Evolutionary conservation across 345 rosid genomes (phyloP).

Genomic region (Eutrema yunnanense): DNA sequence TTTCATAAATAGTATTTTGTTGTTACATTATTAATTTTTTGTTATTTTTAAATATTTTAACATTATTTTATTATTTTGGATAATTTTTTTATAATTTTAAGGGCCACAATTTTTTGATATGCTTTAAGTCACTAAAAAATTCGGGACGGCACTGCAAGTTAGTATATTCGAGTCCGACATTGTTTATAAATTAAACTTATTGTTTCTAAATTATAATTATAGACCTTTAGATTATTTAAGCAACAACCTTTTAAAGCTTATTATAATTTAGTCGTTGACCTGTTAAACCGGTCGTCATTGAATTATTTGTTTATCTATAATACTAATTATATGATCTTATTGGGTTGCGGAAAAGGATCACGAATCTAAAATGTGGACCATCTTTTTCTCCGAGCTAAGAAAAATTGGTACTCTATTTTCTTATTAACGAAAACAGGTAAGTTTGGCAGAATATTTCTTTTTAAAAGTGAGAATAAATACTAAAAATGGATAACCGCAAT

Average conservation of each 20-base stretch:
- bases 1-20: too few species aligned
- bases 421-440: neutral
- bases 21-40: too few species aligned
- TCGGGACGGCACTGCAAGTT: too few species aligned
- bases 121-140: too few species aligned
- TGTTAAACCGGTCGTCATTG: slow-evolving; percentile 6
- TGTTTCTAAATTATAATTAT: neutral
- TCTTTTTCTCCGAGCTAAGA: neutral
- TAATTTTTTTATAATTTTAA: too few species aligned
- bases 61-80: too few species aligned
- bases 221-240: too few species aligned
- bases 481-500: slow-evolving; percentile 11
- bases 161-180: neutral
- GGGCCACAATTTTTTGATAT: too few species aligned
- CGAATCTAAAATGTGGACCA: slow-evolving; percentile 15
- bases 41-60: too few species aligned
- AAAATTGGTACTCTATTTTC: neutral
- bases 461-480: neutral
- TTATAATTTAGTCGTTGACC: slow-evolving; percentile 5
- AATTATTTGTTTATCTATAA: neutral
- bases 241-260: too few species aligned
- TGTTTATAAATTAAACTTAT: too few species aligned
- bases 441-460: slow-evolving; percentile 11
- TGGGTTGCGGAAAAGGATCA: slow-evolving; percentile 18
- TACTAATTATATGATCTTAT: neutral